A percentile compares a stretch with the other conserved stretches of the same genome.
Evolutionary conservation across 1,284 basidiomycete species (phyloP).

Genomic region (Mycosarcoma maydis): DNA sequence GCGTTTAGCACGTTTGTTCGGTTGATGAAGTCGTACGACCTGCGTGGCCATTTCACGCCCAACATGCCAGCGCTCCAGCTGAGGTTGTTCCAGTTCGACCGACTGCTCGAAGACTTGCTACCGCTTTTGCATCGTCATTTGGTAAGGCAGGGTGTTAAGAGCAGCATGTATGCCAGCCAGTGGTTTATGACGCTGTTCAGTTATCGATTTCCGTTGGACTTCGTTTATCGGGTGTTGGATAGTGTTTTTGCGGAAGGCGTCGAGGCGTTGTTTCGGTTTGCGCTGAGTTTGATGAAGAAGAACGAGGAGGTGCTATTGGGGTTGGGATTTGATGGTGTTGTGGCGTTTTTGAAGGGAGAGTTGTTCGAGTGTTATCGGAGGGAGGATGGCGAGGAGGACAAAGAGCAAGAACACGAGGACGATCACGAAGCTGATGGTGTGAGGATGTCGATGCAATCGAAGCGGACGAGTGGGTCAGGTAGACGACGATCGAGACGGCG

Average conservation of each 20-base stretch:
- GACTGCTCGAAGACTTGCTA: conserved; percentile 87
- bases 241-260: conserved; percentile 95
- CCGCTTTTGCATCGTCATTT: conserved; percentile 92
- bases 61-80: conserved; percentile 97
- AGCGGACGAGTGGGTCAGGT: too few relatives aligned
- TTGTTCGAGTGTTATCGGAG: conserved; percentile 59
- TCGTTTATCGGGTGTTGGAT: conserved; percentile 95
- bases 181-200: conserved; percentile 85
- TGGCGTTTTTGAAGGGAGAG: conserved; percentile 55
- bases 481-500: too few relatives aligned
- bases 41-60: conserved; percentile 93
- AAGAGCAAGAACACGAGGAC: not conserved
- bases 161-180: conserved; percentile 88
- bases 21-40: conserved; percentile 95
- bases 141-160: conserved; percentile 88
- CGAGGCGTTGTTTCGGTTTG: conserved; percentile 95
- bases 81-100: conserved; percentile 89
- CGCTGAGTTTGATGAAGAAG: conserved; percentile 83
- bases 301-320: conserved; percentile 76
- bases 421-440: too few relatives aligned
- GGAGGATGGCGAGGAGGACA: not conserved
- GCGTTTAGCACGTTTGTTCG: conserved; percentile 95
- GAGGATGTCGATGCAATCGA: too few relatives aligned
- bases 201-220: conserved; percentile 86
- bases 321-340: conserved; percentile 56